Conservation (phyloP, 257 asterid species). For the Solanum paucissectum region DNA sequence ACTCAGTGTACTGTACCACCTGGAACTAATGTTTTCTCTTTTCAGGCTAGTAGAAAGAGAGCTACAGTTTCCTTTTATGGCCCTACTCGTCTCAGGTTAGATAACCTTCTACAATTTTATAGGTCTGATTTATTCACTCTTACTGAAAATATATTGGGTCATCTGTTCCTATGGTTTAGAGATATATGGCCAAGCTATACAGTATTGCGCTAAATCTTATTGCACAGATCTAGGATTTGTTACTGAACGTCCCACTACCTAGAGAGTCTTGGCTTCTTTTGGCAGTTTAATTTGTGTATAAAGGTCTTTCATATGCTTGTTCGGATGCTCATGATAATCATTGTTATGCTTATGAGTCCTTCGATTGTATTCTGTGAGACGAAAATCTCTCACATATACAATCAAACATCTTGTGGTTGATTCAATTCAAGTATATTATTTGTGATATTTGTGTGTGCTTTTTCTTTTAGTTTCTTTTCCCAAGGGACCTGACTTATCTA, state of each 20-base stretch:
- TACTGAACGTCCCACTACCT: neutral
- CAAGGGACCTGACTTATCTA: neutral
- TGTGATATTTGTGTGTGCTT: neutral
- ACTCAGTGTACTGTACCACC: neutral
- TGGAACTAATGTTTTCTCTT: neutral
- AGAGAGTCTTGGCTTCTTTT: neutral
- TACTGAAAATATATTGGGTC: neutral
- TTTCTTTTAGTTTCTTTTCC: neutral
- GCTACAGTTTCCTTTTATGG: conserved; percentile 79
- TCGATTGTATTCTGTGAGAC: neutral
- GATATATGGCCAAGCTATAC: neutral
- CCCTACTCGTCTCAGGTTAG: conserved; percentile 90
- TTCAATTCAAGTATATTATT: neutral
- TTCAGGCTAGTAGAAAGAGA: conserved; percentile 71
- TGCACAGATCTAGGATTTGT: neutral
- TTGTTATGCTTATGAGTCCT: neutral
- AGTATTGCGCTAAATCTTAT: neutral
- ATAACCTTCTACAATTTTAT: neutral
- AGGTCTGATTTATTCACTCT: neutral
- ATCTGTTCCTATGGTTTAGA: neutral
- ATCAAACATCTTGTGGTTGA: neutral
- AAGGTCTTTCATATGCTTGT: neutral
- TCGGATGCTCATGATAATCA: neutral
- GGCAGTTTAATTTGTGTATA: neutral
- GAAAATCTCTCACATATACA: neutral